phyloP scores from a whole-genome alignment of 1,284 basidiomycete species.

The Cutaneotrichosporon cavernicola region DNA sequence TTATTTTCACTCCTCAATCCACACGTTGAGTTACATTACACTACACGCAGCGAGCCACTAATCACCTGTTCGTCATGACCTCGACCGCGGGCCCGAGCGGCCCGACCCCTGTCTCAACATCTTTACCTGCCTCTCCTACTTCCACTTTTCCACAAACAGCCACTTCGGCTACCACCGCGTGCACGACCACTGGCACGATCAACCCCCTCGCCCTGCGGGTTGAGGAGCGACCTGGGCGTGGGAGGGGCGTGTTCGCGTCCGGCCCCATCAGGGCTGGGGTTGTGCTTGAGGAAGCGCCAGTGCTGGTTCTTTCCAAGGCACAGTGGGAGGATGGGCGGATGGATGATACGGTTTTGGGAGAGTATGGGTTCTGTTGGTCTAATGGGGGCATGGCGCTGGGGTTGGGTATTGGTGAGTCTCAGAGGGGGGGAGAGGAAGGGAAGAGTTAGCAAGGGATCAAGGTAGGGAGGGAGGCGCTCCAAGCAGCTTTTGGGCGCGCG shows the following conservation, averaged over 20 bases:
- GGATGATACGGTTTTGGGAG: slow-evolving; percentile 69
- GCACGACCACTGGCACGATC: slow-evolving; percentile 24
- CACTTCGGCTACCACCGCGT: not conserved
- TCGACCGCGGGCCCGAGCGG: not conserved
- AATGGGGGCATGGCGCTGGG: slow-evolving; percentile 77
- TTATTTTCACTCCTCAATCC: not conserved
- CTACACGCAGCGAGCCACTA: too few relatives aligned
- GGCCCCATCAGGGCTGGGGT: slow-evolving; percentile 63
- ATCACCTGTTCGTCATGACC: not conserved
- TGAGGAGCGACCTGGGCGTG: slow-evolving; percentile 35
- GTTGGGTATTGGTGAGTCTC: slow-evolving; percentile 70
- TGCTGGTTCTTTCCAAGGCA: slow-evolving; percentile 69
- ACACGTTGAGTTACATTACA: not conserved
- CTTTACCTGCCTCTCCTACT: too few relatives aligned
- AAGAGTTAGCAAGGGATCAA: not conserved
- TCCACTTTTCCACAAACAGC: not conserved
- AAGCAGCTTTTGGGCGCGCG: not conserved
- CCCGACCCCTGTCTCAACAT: too few relatives aligned
- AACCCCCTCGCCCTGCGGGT: slow-evolving; percentile 50
- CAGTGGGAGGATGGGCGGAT: slow-evolving; percentile 67
- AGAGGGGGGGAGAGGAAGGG: not conserved
- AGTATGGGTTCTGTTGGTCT: slow-evolving; percentile 83
- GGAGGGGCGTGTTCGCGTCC: slow-evolving; percentile 56
- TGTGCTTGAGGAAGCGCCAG: slow-evolving; percentile 77
- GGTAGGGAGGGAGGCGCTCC: not conserved